These are phyloP conservation scores for Eragrostis curvula DNA, from an alignment of 176 grass and related monocot species.

Conservation along the genomic window DNA sequence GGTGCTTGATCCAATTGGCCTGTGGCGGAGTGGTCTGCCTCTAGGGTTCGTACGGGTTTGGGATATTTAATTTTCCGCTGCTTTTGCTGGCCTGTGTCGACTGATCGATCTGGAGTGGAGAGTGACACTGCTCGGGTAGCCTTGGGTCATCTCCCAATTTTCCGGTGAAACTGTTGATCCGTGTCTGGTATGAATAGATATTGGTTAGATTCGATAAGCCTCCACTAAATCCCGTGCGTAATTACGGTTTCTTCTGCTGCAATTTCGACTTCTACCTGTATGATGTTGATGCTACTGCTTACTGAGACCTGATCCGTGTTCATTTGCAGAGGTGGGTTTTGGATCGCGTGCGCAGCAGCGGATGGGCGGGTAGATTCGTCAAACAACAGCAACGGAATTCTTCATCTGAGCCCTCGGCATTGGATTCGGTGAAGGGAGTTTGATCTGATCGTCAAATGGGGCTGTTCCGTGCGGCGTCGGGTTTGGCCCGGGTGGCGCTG, in stretches of 20 bases:
- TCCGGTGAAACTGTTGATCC: background rate
- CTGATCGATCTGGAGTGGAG: background rate
- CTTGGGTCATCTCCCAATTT: background rate
- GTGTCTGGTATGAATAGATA: background rate
- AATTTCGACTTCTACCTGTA: background rate
- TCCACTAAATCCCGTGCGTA: background rate
- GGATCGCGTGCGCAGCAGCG: background rate
- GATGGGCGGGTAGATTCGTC: conserved; percentile 33
- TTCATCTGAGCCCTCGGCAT: background rate
- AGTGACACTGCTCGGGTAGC: background rate
- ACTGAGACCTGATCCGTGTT: background rate
- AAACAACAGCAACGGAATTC: background rate
- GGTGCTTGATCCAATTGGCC: background rate
- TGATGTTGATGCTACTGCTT: background rate
- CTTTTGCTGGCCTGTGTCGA: background rate
- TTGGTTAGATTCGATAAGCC: background rate
- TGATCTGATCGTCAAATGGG: conserved; percentile 56
- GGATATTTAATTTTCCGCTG: background rate
- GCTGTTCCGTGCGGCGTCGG: conserved; percentile 76
- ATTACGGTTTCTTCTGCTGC: background rate
- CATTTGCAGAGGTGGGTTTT: background rate
- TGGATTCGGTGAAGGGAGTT: conserved; percentile 15
- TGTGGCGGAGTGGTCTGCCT: background rate
- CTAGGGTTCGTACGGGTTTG: background rate
- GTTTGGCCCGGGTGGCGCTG: conserved; percentile 65